phyloP scores from a whole-genome alignment of 2,329 filamentous ascomycete species.

The Verticillium tricorpus region DNA sequence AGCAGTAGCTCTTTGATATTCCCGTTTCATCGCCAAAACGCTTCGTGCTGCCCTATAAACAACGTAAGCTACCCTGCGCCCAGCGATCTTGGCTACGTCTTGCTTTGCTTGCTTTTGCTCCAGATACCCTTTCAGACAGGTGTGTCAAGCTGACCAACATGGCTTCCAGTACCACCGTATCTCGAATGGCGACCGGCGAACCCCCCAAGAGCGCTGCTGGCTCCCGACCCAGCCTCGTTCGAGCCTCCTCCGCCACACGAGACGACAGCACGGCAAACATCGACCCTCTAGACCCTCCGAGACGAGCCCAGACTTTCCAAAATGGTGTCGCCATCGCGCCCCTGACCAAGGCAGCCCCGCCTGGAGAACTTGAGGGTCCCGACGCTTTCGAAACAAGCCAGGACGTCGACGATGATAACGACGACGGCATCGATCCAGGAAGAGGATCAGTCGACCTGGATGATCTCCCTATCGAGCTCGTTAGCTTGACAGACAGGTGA shows the following conservation, averaged over 20 bases:
- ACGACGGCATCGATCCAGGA: slow-evolving; percentile 39
- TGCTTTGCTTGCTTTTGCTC: background rate
- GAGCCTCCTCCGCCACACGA: slow-evolving; percentile 24
- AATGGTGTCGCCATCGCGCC: background rate
- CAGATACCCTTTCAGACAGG: background rate
- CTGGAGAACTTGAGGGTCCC: slow-evolving; percentile 23
- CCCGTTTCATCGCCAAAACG: background rate
- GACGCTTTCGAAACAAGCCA: slow-evolving; percentile 47
- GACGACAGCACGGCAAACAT: slow-evolving; percentile 17
- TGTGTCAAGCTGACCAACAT: background rate
- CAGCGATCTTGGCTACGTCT: background rate
- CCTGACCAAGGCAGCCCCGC: slow-evolving; percentile 11
- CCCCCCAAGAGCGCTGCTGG: slow-evolving; percentile 19
- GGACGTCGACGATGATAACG: slow-evolving; percentile 37
- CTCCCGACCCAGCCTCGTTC: slow-evolving; percentile 23
- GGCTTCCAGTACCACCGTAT: slow-evolving; percentile 9
- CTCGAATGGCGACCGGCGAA: slow-evolving; percentile 27
- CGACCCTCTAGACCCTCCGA: slow-evolving; percentile 25
- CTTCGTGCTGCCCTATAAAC: background rate
- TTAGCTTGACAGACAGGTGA: slow-evolving; percentile 84
- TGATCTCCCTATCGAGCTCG: slow-evolving; percentile 88
- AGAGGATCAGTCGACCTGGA: slow-evolving; percentile 68
- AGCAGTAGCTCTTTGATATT: background rate
- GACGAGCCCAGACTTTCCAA: slow-evolving; percentile 21
- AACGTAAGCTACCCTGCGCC: background rate